These are phyloP conservation scores for Pseudocercospora musae DNA, from an alignment of 2,329 filamentous ascomycete genomes.

Conservation along the genomic window DNA sequence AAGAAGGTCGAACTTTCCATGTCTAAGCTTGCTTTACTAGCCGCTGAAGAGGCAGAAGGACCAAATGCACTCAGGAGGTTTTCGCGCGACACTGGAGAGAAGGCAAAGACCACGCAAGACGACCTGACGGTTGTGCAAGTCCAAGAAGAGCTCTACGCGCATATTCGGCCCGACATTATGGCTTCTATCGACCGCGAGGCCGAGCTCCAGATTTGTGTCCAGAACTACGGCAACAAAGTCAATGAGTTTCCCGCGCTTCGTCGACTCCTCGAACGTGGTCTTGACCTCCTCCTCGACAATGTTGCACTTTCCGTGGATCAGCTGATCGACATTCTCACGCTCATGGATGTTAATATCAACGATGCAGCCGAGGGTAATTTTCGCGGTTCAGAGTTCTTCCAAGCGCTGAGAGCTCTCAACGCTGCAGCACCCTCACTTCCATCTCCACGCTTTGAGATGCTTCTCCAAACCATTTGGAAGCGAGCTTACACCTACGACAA, in stretches of 20 bases:
- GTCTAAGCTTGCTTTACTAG: slow-evolving; percentile 72
- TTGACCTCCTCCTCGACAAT: slow-evolving; percentile 68
- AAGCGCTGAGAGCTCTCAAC: slow-evolving; percentile 61
- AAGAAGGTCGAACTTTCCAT: slow-evolving; percentile 91
- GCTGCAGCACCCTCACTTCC: slow-evolving; percentile 53
- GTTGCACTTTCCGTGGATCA: slow-evolving; percentile 60
- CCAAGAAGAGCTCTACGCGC: slow-evolving; percentile 74
- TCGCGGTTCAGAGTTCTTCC: slow-evolving; percentile 64
- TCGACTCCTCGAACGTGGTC: slow-evolving; percentile 66
- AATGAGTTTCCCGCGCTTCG: slow-evolving; percentile 62
- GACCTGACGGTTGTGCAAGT: slow-evolving; percentile 68
- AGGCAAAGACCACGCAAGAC: slow-evolving; percentile 35
- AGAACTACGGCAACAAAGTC: slow-evolving; percentile 55
- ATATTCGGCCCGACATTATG: slow-evolving; percentile 64
- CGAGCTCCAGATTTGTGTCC: slow-evolving; percentile 71
- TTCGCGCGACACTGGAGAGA: slow-evolving; percentile 5
- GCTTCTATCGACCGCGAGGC: slow-evolving; percentile 76
- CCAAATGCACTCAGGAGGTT: background rate
- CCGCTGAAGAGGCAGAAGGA: slow-evolving; percentile 48
- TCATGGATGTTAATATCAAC: slow-evolving; percentile 58
- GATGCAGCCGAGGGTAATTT: slow-evolving; percentile 48
- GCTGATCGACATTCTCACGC: slow-evolving; percentile 73
- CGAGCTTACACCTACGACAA: slow-evolving; percentile 79
- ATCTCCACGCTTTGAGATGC: slow-evolving; percentile 54
- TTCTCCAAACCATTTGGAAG: slow-evolving; percentile 74